Conservation (phyloP, 2,329 filamentous ascomycete species). For the Hypoxylon sp. region DNA sequence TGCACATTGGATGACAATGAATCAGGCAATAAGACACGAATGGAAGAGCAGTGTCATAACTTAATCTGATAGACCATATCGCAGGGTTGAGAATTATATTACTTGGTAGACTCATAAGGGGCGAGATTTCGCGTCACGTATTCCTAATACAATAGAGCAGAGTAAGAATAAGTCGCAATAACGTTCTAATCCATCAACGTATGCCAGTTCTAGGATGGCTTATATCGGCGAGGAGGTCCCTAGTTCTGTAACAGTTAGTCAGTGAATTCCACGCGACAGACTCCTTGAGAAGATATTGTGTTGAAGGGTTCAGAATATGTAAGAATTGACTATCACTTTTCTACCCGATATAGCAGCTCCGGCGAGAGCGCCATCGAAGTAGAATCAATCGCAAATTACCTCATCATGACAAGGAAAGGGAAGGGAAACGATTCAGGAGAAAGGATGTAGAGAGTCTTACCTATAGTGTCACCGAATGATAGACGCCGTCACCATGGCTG, state of each 20-base stretch:
- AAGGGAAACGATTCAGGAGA: slow-evolving; percentile 8
- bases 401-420: slow-evolving; percentile 74
- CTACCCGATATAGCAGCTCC: slow-evolving; percentile 83
- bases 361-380: slow-evolving; percentile 88
- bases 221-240: not conserved
- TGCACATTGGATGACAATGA: not conserved
- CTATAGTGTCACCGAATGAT: not conserved
- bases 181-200: not conserved
- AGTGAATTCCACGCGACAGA: not conserved
- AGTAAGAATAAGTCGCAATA: too few relatives aligned
- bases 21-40: not conserved
- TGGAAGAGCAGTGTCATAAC: not conserved
- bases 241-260: slow-evolving; percentile 30
- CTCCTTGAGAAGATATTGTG: not conserved
- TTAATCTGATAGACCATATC: not conserved
- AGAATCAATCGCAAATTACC: slow-evolving; percentile 99
- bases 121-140: not conserved
- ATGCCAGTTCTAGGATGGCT: not conserved
- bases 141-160: not conserved
- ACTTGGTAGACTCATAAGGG: not conserved
- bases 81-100: not conserved
- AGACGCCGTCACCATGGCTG: not conserved
- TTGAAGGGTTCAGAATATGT: slow-evolving; percentile 88
- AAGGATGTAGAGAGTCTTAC: slow-evolving; percentile 28
- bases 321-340: slow-evolving; percentile 94